Base-by-base conservation (phyloP, 2,329 filamentous ascomycete species). In the Penicillium fuscoglaucum region DNA sequence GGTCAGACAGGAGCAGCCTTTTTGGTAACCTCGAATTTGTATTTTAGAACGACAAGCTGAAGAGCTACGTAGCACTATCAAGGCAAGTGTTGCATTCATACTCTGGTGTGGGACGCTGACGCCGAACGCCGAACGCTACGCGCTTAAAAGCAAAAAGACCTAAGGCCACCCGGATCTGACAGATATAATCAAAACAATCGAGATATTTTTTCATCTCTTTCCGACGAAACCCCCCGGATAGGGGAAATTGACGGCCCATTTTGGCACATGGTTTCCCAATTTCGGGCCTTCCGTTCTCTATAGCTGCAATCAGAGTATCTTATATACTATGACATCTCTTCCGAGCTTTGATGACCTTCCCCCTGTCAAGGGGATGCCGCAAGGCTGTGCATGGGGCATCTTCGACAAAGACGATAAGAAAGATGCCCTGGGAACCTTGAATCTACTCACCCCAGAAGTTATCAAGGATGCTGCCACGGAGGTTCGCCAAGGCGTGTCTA, bases 331-430 rank as follows among this genome's bases (percentile, higher is more conserved):
- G 28, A 3, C 28, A 13, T 53, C 21, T 10, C 29, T 29, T 17
- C 74, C 77, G 7, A 60, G 71, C 26, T 80, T 79, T 51, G 73
- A 78, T 53, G 66, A 72, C 19, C 70, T 81, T 2, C 78, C 78
- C 3, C 66, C 73, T 7, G 71, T 76, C 29, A 63, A 75, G 41
- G 72, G 70, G 19, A 76, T 78, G 61, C 78, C 78, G 1, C 69
- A 75, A 61, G 78, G 75, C 58, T 76, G 72, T 54, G 70, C 73
- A 4, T 82, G 79, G 79, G 78, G 79, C 4, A 52, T 80, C 5
- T 70, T 69, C 31, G 67, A 69, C 45, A 59, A 61, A 19, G 72
- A 77, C 50, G 80, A 80, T 52, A 66, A 75, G 43, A 75, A 78
- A 45, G 79, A 81, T 62, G 59, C 75, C 10, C 71, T 73, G 41